Percentiles rank a stretch among this genome's conserved stretches.
These are phyloP conservation scores for Eragrostis curvula DNA, from an alignment of 176 grass and related monocot species.

Conservation along the genomic window DNA sequence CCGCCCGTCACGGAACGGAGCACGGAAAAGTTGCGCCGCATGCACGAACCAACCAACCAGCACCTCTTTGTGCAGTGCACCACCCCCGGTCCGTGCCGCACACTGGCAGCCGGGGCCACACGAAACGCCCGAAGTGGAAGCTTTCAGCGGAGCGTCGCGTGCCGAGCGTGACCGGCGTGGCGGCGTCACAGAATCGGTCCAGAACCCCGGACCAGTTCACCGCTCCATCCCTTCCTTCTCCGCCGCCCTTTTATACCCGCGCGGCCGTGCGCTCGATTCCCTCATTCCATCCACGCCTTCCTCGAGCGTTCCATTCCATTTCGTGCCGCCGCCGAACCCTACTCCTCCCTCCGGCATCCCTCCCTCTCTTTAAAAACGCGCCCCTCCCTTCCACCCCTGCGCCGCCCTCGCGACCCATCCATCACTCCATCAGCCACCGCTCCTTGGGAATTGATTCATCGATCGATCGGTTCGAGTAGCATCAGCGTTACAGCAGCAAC, in stretches of 20 bases:
- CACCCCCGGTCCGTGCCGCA: not conserved
- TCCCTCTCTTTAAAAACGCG: constrained; percentile 33
- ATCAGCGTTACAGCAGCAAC: too few species aligned
- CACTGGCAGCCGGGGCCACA: constrained; percentile 9
- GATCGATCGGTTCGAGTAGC: not conserved
- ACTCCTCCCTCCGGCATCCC: not conserved
- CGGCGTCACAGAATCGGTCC: constrained; percentile 7
- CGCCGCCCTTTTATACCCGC: not conserved
- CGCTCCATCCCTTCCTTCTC: too few species aligned
- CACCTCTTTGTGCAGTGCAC: too few species aligned
- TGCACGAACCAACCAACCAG: not conserved
- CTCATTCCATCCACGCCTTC: constrained; percentile 21
- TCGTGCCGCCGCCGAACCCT: not conserved
- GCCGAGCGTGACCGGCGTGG: constrained; percentile 17
- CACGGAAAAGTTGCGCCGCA: constrained; percentile 4
- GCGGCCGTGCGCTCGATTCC: constrained; percentile 12
- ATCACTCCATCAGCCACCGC: not conserved
- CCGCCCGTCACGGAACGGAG: constrained; percentile 42
- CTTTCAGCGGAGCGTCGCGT: not conserved
- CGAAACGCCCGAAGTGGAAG: not conserved
- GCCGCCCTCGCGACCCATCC: not conserved
- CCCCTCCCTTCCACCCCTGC: not conserved
- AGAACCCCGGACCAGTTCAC: not conserved
- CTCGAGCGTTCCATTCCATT: constrained; percentile 45
- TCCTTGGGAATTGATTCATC: not conserved